Evolutionary conservation across 768 basidiomycete species (phyloP), one percentile per base, ranked within the genome.

Genomic region (Boletus speciosus): DNA sequence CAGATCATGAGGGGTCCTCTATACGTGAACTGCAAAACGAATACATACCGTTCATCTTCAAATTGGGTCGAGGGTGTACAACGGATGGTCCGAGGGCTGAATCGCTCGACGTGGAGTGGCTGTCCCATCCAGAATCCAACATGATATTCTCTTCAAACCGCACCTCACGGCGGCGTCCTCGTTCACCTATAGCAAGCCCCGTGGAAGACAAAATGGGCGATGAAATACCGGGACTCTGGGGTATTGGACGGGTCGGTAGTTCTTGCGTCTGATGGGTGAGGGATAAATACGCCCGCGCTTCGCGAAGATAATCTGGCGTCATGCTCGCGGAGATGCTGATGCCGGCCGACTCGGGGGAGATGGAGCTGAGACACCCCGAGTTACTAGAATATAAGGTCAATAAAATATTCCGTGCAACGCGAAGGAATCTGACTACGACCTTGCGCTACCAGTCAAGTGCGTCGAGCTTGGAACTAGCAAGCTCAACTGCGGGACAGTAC

Each of bases 91-190:
- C 63, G 29, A 70, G 53, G 11, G 69, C 62, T 12, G 66, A 59
- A 35, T 66, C 60, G 9, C 66, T 69, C 46, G 69, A 72, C 21
- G 66, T 55, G 35, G 69, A 72, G 32, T 58, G 65, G 3, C 63
- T 57, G 15, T 67, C 71, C 69, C 70, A 70, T 14, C 43, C 57
- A 27, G 62, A 36, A 45, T 72, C 69, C 15, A 63, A 42, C 51
- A 70, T 60, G 21, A 70, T 70, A 41, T 62, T 72, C 6, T 70
- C 69, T 31, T 72, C 69, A 25, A 70, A 70, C 16, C 70, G 65
- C 16, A 70, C 69, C 51, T 70, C 69, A 6, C 69, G 69, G n/a
- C 65, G 66, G 27, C 61, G 69, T 14, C 57, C 70, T 39, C 56
- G 63, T 23, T 61, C 66, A 21, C 68, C 61, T 4, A 59, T 2